A percentile compares a stretch with the other conserved stretches of the same genome.
Evolutionary conservation across 2,329 filamentous ascomycete species (phyloP).

Genomic region (Stachybotrys echinatus): DNA sequence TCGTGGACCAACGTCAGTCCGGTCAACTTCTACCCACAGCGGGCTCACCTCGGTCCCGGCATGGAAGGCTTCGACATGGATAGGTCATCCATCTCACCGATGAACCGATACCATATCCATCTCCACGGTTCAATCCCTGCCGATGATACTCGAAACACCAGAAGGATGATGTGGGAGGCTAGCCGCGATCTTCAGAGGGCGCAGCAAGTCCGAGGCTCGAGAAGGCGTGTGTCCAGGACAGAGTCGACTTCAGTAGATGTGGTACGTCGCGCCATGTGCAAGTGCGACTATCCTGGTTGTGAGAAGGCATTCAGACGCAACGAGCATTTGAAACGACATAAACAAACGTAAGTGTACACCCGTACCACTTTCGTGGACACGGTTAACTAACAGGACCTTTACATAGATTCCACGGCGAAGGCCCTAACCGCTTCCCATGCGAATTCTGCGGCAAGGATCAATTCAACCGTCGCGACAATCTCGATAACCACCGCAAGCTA

Average conservation of each 20-base stretch:
- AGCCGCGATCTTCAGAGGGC: constrained; percentile 39
- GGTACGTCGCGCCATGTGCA: constrained; percentile 33
- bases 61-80: constrained; percentile 29
- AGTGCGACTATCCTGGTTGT: constrained; percentile 42
- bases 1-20: constrained; percentile 34
- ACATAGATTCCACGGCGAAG: constrained; percentile 29
- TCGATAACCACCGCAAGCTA: constrained; percentile 36
- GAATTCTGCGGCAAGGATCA: constrained; percentile 37
- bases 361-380: not conserved
- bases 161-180: constrained; percentile 34
- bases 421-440: constrained; percentile 33
- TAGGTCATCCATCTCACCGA: constrained; percentile 28
- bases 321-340: constrained; percentile 52
- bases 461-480: constrained; percentile 35
- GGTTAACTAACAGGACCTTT: not conserved
- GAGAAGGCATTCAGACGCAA: constrained; percentile 44
- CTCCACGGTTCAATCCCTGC: constrained; percentile 26
- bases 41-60: constrained; percentile 20
- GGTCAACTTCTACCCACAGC: constrained; percentile 32
- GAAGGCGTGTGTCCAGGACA: constrained; percentile 13
- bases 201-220: constrained; percentile 25
- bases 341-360: constrained; percentile 39
- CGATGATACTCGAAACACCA: constrained; percentile 24
- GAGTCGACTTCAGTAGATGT: constrained; percentile 5
- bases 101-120: constrained; percentile 18